Conservation (phyloP, 768 basidiomycete species). For the Lactifluus echinatus region DNA sequence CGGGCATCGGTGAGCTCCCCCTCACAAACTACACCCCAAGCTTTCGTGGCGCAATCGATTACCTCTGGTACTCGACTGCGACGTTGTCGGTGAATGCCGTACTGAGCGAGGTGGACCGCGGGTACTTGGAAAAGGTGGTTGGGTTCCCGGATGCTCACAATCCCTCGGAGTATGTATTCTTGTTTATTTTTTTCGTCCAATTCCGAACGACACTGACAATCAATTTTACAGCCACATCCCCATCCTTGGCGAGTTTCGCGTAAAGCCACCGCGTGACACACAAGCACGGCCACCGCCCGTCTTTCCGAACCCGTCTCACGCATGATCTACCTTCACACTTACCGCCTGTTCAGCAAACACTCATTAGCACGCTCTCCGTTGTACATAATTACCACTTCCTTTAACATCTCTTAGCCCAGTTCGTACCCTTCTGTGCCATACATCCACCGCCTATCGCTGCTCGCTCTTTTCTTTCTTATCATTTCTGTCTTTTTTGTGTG, state of each 20-base stretch:
- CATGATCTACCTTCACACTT: constrained; percentile 22
- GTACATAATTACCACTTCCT: constrained; percentile 15
- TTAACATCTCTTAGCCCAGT: constrained; percentile 1
- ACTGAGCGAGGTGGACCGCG: constrained; percentile 79
- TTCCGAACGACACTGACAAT: constrained; percentile 9
- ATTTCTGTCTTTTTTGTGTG: constrained; percentile 15
- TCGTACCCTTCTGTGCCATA: constrained; percentile 12
- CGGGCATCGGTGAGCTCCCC: constrained; percentile 47
- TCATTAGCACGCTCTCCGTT: constrained; percentile 6
- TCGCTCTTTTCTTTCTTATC: constrained; percentile 12
- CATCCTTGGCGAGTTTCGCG: constrained; percentile 65
- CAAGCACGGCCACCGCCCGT: constrained; percentile 30
- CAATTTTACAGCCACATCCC: constrained; percentile 52
- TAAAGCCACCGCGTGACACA: constrained; percentile 58
- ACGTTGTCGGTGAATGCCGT: constrained; percentile 73
- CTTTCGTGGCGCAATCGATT: constrained; percentile 84
- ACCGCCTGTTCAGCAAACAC: constrained; percentile 10
- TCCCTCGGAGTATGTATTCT: constrained; percentile 90
- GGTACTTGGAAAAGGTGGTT: constrained; percentile 82
- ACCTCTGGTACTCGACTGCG: constrained; percentile 81
- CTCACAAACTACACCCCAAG: constrained; percentile 88
- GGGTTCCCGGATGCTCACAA: constrained; percentile 97
- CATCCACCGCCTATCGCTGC: constrained; percentile 19
- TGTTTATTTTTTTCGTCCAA: constrained; percentile 16
- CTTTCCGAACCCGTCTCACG: constrained; percentile 33